Conservation (phyloP, 2,329 filamentous ascomycete species). For the Salinomyces thailandicus region DNA sequence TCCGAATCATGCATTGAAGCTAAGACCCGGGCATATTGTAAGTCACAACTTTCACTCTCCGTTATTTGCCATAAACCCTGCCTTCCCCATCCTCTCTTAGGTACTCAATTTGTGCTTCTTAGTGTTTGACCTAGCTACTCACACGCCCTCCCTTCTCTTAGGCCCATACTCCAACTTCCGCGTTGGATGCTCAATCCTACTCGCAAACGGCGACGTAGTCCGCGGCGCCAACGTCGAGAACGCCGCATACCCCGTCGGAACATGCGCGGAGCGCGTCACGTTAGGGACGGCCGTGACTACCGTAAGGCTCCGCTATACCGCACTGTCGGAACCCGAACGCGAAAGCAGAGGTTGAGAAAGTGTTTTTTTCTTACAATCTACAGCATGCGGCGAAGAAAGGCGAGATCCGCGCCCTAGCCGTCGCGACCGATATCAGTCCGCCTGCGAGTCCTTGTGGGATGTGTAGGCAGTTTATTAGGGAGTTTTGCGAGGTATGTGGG, state of each 20-base stretch:
- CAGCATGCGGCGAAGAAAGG: constrained; percentile 29
- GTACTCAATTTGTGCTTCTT: background rate
- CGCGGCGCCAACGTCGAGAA: constrained; percentile 86
- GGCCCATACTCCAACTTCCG: constrained; percentile 83
- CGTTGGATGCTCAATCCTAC: constrained; percentile 73
- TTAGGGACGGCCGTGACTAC: constrained; percentile 64
- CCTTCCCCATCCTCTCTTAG: background rate
- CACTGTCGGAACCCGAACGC: background rate
- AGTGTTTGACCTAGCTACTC: background rate
- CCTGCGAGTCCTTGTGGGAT: constrained; percentile 68
- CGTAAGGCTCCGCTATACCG: no score
- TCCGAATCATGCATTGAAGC: constrained; percentile 55
- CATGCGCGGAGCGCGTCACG: constrained; percentile 87
- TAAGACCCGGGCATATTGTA: constrained; percentile 72
- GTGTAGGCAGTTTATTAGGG: constrained; percentile 69
- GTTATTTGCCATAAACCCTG: background rate
- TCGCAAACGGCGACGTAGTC: constrained; percentile 40
- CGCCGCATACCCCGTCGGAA: constrained; percentile 85
- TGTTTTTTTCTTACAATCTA: background rate
- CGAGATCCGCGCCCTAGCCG: constrained; percentile 67
- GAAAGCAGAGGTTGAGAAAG: background rate
- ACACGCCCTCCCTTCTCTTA: constrained; percentile 17
- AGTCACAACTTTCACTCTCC: constrained; percentile 12
- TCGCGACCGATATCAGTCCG: constrained; percentile 59
- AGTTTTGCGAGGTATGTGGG: constrained; percentile 33